Conservation (phyloP, 1,139 yeast species). For the Kurtzmaniella natalensis region DNA sequence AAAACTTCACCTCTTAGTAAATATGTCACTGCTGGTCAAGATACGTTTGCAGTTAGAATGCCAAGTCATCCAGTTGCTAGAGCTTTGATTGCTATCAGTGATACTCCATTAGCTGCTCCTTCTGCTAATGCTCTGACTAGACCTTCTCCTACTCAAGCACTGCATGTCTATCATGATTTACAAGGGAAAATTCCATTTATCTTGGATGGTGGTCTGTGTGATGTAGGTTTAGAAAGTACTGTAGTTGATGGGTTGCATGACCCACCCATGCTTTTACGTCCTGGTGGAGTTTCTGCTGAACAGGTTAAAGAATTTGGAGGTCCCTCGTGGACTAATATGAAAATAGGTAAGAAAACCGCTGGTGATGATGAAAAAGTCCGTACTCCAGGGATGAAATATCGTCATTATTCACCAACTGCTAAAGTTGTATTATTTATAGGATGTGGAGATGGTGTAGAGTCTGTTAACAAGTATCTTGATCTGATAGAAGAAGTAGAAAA, state of each 20-base stretch:
- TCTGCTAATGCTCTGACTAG: constrained; percentile 95
- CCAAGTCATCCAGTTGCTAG: constrained; percentile 88
- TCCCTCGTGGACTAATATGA: constrained; percentile 53
- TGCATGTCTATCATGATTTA: constrained; percentile 78
- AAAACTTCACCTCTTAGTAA: constrained; percentile 53
- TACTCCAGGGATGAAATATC: constrained; percentile 97
- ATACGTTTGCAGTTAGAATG: constrained; percentile 86
- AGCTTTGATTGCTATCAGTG: constrained; percentile 82
- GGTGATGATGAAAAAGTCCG: constrained; percentile 67
- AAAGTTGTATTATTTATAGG: constrained; percentile 66
- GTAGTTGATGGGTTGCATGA: constrained; percentile 82
- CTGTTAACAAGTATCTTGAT: constrained; percentile 23
- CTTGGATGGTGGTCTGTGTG: constrained; percentile 84
- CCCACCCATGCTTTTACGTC: constrained; percentile 88
- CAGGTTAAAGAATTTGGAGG: constrained; percentile 66
- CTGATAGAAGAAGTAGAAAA: constrained; percentile 11
- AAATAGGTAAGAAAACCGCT: constrained; percentile 64
- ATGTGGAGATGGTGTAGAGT: constrained; percentile 41
- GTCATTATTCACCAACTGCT: constrained; percentile 91
- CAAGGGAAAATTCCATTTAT: constrained; percentile 79
- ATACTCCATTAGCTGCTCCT: constrained; percentile 93
- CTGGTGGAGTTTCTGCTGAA: constrained; percentile 89
- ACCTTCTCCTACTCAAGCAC: constrained; percentile 89
- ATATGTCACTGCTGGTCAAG: constrained; percentile 79
- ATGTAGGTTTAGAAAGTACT: constrained; percentile 92